phyloP scores from a whole-genome alignment of 2,329 filamentous ascomycete species.

The Penicillium sp. region DNA sequence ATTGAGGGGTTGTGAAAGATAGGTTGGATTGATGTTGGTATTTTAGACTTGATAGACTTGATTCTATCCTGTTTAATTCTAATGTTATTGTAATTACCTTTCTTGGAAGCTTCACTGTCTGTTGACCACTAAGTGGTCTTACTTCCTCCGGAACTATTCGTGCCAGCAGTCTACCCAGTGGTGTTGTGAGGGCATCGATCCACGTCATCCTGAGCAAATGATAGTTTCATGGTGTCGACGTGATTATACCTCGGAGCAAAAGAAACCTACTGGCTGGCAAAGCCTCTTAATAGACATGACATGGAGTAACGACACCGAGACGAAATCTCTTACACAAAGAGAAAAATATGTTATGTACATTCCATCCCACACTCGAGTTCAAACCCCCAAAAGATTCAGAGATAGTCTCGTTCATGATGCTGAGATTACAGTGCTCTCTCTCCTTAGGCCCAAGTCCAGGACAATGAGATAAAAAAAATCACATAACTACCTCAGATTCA shows the following conservation, averaged over 20 bases:
- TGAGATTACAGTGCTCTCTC: conserved; percentile 19
- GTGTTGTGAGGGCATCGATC: not conserved
- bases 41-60: not conserved
- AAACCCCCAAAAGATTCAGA: conserved; percentile 17
- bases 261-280: not conserved
- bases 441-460: conserved; percentile 13
- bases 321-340: not conserved
- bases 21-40: not conserved
- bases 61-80: not conserved
- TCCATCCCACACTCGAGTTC: conserved; percentile 11
- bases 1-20: not conserved
- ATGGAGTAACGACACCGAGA: not conserved
- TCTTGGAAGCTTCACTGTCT: not conserved
- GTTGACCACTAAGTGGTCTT: not conserved
- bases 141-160: not conserved
- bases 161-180: not conserved
- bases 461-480: conserved; percentile 14
- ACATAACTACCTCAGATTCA: conserved; percentile 15
- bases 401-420: conserved; percentile 9
- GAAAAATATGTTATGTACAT: not conserved
- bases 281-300: not conserved
- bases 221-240: not conserved
- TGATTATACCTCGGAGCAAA: no score
- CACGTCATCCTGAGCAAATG: not conserved
- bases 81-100: not conserved